These are phyloP conservation scores for Luzula sylvatica DNA, from an alignment of 176 grass and related monocot species.

Conservation along the genomic window DNA sequence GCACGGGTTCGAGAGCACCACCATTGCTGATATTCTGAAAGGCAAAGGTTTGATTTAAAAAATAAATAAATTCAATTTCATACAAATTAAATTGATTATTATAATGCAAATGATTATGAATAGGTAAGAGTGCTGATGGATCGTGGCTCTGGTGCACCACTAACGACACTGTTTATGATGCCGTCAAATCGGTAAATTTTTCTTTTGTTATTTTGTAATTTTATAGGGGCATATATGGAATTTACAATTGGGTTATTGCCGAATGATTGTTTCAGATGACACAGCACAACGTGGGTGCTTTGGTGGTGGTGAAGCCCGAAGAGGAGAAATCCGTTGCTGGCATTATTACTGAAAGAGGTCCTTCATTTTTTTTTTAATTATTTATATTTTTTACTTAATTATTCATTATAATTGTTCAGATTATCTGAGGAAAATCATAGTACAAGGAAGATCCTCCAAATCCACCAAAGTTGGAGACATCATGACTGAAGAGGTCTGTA, in stretches of 20 bases:
- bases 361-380: neutral
- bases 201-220: neutral
- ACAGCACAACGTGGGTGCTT: conserved; percentile 90
- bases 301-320: conserved; percentile 89
- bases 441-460: conserved; percentile 95
- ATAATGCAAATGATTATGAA: no score
- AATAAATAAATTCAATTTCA: no score
- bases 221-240: neutral
- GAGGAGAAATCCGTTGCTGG: conserved; percentile 61
- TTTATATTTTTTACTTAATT: conserved; percentile 1
- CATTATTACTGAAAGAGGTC: conserved; percentile 99
- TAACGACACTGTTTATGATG: conserved; percentile 81
- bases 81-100: no score
- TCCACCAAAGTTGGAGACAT: conserved; percentile 99
- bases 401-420: conserved; percentile 56
- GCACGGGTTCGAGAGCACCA: conserved; percentile 73
- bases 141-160: conserved; percentile 98
- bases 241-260: neutral
- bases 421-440: conserved; percentile 99
- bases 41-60: conserved; percentile 19
- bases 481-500: conserved; percentile 97
- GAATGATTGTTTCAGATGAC: conserved; percentile 57
- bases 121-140: conserved; percentile 83
- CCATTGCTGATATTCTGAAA: conserved; percentile 71
- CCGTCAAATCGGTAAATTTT: conserved; percentile 76